phyloP scores from a whole-genome alignment of 1,284 basidiomycete genomes.

The Albatrellus sp. region DNA sequence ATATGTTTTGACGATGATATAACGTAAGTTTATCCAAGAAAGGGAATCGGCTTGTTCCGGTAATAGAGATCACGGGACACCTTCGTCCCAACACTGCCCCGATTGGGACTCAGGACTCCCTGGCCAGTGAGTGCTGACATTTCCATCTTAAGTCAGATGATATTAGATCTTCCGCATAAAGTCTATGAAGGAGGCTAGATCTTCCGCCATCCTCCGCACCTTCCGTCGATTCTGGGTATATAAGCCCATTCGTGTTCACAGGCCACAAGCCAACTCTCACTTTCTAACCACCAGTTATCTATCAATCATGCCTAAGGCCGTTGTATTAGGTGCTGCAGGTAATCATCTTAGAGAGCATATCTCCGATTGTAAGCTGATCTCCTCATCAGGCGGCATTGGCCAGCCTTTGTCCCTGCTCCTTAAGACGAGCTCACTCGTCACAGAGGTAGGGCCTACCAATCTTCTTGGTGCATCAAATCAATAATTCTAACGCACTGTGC shows the following conservation, averaged over 20 bases:
- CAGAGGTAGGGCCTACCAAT: constrained; percentile 35
- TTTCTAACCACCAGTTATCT: constrained; percentile 9
- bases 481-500: background rate
- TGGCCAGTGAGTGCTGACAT: no score
- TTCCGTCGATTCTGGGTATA: background rate
- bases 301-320: constrained; percentile 73
- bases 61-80: no score
- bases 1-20: no score
- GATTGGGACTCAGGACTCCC: no score
- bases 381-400: constrained; percentile 69
- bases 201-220: no score
- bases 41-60: no score
- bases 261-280: background rate
- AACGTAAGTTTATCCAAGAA: no score
- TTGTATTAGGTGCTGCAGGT: constrained; percentile 90
- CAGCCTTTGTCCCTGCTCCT: constrained; percentile 87
- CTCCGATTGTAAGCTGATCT: constrained; percentile 6
- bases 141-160: no score
- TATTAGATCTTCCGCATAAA: no score
- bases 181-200: no score
- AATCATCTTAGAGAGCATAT: constrained; percentile 5
- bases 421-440: constrained; percentile 77
- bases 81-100: no score
- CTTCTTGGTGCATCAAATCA: no score
- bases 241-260: background rate